These are phyloP conservation scores for Saraca asoca DNA, from an alignment of 331 rosid species.

Conservation along the genomic window DNA sequence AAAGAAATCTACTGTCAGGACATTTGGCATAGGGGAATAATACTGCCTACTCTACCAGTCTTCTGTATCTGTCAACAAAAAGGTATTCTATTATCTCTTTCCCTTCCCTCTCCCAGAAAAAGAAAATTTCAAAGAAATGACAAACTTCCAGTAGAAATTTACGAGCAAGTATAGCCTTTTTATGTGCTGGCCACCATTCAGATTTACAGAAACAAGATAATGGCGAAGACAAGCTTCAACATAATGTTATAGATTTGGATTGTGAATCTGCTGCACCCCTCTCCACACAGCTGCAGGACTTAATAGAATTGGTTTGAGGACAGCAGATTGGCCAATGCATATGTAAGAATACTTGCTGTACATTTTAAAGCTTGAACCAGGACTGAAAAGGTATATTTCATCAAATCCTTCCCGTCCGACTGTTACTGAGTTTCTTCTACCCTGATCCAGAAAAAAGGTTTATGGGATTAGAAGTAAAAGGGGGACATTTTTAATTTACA, in stretches of 20 bases:
- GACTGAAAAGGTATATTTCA: constrained; percentile 76
- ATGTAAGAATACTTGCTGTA: constrained; percentile 65
- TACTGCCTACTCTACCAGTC: background rate
- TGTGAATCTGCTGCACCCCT: constrained; percentile 64
- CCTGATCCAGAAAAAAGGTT: constrained; percentile 48
- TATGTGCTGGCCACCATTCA: background rate
- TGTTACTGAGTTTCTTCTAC: constrained; percentile 81
- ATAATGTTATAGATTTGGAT: constrained; percentile 62
- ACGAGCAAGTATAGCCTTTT: background rate
- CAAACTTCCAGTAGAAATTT: background rate
- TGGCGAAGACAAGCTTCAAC: background rate
- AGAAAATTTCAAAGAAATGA: background rate
- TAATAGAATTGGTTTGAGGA: constrained; percentile 61
- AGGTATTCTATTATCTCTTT: background rate
- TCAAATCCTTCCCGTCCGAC: constrained; percentile 78
- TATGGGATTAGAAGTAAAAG: background rate
- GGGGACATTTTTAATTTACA: background rate
- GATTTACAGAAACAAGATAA: constrained; percentile 8
- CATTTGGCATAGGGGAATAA: background rate
- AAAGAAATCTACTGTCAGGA: background rate
- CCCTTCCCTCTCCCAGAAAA: background rate
- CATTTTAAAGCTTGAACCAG: constrained; percentile 62
- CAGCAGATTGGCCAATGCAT: constrained; percentile 74
- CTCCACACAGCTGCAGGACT: constrained; percentile 59
- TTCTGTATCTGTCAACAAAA: background rate